Conservation (phyloP, 257 asterid genomes). For the Lavandula angustifolia region DNA sequence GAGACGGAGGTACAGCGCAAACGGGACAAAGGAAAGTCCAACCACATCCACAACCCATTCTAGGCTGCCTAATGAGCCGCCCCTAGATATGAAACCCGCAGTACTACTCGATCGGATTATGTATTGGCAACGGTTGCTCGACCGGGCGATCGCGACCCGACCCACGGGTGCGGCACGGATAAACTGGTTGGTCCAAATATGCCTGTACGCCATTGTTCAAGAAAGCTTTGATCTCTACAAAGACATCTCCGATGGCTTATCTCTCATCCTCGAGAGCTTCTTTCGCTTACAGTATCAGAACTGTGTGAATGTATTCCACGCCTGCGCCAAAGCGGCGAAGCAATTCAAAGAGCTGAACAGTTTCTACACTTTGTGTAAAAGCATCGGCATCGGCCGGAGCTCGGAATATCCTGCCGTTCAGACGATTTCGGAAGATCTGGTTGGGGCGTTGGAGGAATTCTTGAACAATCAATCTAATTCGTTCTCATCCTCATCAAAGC, state of each 20-base stretch:
- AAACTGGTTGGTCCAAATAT: constrained; percentile 51
- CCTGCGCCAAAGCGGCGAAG: constrained; percentile 61
- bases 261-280: constrained; percentile 64
- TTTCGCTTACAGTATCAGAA: constrained; percentile 64
- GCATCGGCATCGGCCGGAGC: constrained; percentile 64
- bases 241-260: constrained; percentile 72
- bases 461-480: constrained; percentile 63
- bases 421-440: constrained; percentile 57
- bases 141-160: constrained; percentile 67
- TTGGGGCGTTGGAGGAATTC: constrained; percentile 69
- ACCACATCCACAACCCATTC: constrained; percentile 19
- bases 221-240: constrained; percentile 78
- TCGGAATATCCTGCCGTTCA: constrained; percentile 70
- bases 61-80: constrained; percentile 44
- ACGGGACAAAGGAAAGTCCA: constrained; percentile 30
- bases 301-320: constrained; percentile 60
- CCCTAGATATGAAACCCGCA: constrained; percentile 64
- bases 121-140: constrained; percentile 72
- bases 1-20: constrained; percentile 41
- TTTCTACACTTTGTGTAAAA: constrained; percentile 61
- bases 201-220: constrained; percentile 60
- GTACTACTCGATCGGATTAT: constrained; percentile 70
- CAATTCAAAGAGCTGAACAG: constrained; percentile 62
- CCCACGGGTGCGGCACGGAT: constrained; percentile 68
- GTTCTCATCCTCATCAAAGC: constrained; percentile 42